phyloP scores from a whole-genome alignment of 2,329 filamentous ascomycete genomes.

The Microthyrium microscopicum region DNA sequence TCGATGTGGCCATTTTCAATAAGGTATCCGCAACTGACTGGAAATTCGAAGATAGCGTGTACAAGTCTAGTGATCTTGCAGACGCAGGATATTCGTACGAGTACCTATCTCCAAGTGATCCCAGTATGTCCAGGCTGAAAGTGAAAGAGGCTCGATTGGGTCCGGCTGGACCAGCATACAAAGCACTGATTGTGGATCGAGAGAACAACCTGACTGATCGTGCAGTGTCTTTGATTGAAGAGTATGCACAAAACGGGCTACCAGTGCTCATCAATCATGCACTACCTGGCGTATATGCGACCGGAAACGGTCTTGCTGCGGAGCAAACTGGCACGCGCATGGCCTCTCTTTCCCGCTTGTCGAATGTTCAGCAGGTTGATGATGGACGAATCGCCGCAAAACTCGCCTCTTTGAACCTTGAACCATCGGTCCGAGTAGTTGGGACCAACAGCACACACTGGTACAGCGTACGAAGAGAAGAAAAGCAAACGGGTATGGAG shows the following conservation, averaged over 20 bases:
- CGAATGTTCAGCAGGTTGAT: not conserved
- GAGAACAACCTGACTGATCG: not conserved
- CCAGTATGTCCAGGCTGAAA: not conserved
- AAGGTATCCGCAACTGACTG: too few relatives aligned
- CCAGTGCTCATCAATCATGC: not conserved
- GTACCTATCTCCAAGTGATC: not conserved
- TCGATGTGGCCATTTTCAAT: slow-evolving; percentile 4
- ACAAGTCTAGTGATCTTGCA: too few relatives aligned
- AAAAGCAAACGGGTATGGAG: not conserved
- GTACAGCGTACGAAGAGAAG: not conserved
- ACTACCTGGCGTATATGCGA: not conserved
- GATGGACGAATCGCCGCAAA: not conserved
- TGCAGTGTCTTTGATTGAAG: not conserved
- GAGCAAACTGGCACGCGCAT: not conserved
- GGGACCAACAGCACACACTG: not conserved
- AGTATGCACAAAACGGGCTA: not conserved
- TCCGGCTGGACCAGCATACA: not conserved
- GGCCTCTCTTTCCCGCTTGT: not conserved
- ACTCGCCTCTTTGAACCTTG: not conserved
- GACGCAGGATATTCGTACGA: slow-evolving; percentile 1
- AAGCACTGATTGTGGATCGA: not conserved
- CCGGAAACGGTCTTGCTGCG: not conserved
- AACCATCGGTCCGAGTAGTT: not conserved
- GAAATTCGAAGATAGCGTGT: too few relatives aligned
- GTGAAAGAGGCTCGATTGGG: not conserved